Percentiles rank a stretch among this genome's conserved stretches.
These are phyloP conservation scores for Hirsutella minnesotensis DNA, from an alignment of 2,329 filamentous ascomycete genomes.

Conservation along the genomic window DNA sequence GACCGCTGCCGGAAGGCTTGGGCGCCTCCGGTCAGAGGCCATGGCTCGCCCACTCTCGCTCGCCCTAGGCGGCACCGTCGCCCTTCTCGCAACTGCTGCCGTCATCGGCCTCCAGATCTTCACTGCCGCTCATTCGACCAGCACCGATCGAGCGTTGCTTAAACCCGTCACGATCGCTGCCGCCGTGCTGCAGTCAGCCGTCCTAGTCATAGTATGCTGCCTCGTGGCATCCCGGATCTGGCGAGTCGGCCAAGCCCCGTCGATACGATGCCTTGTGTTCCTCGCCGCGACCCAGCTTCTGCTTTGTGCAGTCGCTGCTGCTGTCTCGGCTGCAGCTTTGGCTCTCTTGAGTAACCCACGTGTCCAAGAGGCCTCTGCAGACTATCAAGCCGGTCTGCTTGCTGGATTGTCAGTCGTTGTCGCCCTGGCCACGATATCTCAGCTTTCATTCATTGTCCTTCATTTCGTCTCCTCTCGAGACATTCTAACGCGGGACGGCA, in stretches of 20 bases:
- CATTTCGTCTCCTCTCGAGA: conserved; percentile 29
- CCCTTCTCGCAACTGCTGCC: conserved; percentile 8
- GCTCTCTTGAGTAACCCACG: conserved; percentile 20
- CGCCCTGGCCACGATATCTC: conserved; percentile 30
- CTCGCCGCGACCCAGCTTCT: conserved; percentile 20
- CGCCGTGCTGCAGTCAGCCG: conserved; percentile 15
- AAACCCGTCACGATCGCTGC: conserved; percentile 12
- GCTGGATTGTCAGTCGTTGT: conserved; percentile 32
- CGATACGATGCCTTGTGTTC: conserved; percentile 11
- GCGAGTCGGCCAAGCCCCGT: conserved; percentile 11
- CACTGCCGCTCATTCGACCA: conserved; percentile 3
- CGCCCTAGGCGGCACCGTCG: conserved; percentile 6
- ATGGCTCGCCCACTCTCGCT: conserved; percentile 6
- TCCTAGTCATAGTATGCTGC: conserved; percentile 14
- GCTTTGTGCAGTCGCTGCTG: conserved; percentile 31
- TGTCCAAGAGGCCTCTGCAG: conserved; percentile 3
- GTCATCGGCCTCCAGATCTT: conserved; percentile 10
- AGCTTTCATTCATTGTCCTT: conserved; percentile 35
- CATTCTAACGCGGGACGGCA: conserved; percentile 7
- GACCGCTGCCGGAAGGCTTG: conserved; percentile 2
- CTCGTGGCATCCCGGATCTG: conserved; percentile 21
- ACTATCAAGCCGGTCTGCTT: conserved; percentile 21
- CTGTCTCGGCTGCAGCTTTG: conserved; percentile 31
- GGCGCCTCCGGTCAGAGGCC: neutral
- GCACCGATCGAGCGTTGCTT: conserved; percentile 1